Evolutionary conservation across 495 filamentous ascomycete species (phyloP).

Genomic region (Neurospora intermedia): DNA sequence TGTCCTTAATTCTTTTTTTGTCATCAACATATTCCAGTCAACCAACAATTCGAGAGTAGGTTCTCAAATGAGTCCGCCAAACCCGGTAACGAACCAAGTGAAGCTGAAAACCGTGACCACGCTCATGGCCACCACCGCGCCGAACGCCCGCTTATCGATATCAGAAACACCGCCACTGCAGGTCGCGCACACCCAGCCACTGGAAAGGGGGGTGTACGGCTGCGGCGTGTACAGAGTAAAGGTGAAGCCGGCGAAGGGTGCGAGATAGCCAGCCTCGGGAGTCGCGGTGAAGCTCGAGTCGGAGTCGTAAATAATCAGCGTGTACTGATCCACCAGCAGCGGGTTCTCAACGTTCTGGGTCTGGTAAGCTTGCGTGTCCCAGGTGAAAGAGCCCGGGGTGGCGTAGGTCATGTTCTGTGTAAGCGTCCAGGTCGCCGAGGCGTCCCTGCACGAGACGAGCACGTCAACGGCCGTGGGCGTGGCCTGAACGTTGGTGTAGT

Average conservation of each 20-base stretch:
- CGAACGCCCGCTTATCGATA: constrained; percentile 55
- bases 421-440: constrained; percentile 35
- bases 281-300: constrained; percentile 48
- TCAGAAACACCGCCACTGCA: constrained; percentile 61
- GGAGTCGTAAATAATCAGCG: constrained; percentile 72
- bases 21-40: constrained; percentile 1
- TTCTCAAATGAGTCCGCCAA: constrained; percentile 41
- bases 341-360: constrained; percentile 43
- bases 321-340: constrained; percentile 68
- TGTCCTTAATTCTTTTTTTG: neutral
- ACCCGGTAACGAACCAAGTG: constrained; percentile 73
- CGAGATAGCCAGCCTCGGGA: constrained; percentile 62
- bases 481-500: constrained; percentile 78
- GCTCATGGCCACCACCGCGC: constrained; percentile 65
- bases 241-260: constrained; percentile 45
- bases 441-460: constrained; percentile 59
- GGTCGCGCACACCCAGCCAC: constrained; percentile 50
- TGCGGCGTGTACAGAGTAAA: constrained; percentile 80
- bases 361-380: constrained; percentile 73
- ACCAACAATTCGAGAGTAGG: neutral
- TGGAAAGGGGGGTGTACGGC: constrained; percentile 48
- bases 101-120: constrained; percentile 70
- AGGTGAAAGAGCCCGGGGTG: constrained; percentile 40
- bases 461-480: constrained; percentile 74
- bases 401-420: constrained; percentile 43